Conservation (phyloP, 768 basidiomycete species). For the Lactarius indigo region DNA sequence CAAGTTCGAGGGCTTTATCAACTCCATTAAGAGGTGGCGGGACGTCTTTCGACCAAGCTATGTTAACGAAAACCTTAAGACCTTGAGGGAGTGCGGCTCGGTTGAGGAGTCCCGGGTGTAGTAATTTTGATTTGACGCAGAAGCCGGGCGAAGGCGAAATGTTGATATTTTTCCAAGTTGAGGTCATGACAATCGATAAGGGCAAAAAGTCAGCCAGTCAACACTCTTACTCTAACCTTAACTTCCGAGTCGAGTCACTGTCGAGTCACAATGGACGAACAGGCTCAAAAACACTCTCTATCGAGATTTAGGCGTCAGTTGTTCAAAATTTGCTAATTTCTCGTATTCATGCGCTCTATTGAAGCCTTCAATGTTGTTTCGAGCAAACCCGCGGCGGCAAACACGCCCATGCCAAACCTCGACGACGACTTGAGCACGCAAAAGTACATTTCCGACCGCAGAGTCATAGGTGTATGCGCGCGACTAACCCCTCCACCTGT, state of each 20-base stretch:
- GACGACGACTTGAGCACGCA: constrained; percentile 61
- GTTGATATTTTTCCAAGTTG: constrained; percentile 7
- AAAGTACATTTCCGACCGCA: constrained; percentile 75
- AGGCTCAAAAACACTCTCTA: neutral
- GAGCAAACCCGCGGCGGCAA: neutral
- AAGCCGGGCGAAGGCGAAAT: constrained; percentile 57
- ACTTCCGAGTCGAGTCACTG: neutral
- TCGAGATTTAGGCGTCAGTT: constrained; percentile 19
- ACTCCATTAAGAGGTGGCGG: constrained; percentile 64
- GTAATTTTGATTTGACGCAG: constrained; percentile 58
- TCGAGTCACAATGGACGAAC: constrained; percentile 6
- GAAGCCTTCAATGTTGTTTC: neutral
- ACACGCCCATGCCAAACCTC: constrained; percentile 60
- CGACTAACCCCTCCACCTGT: neutral
- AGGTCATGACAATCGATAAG: constrained; percentile 5
- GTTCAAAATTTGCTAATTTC: neutral
- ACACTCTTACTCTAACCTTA: neutral
- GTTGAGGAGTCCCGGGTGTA: constrained; percentile 39
- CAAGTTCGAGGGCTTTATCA: constrained; percentile 55
- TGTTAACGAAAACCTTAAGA: constrained; percentile 69
- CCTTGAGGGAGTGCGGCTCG: constrained; percentile 41
- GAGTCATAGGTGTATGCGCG: constrained; percentile 69
- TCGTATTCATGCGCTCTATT: neutral
- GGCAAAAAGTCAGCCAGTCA: neutral
- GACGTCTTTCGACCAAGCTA: constrained; percentile 65